Percentiles rank a stretch among this genome's conserved stretches.
phyloP scores from a whole-genome alignment of 208 protist genomes.

The Trypanosoma platydactyli region DNA sequence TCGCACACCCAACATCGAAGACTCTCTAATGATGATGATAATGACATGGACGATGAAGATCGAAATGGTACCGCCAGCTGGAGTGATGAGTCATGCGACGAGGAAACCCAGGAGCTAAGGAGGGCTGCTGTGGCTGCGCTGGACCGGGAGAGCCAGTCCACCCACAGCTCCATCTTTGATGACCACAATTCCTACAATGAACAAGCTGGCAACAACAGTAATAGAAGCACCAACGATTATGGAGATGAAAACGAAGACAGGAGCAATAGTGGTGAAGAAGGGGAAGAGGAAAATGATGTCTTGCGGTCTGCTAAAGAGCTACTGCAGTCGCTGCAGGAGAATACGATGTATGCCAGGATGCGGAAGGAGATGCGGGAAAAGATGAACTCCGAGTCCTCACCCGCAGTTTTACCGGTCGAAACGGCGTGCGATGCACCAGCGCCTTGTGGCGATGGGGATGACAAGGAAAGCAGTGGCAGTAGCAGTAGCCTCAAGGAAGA shows the following conservation, averaged over 20 bases:
- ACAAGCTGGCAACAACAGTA: not conserved
- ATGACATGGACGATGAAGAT: constrained; percentile 30
- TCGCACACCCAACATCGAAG: not conserved
- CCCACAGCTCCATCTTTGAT: constrained; percentile 41
- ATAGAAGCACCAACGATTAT: not conserved
- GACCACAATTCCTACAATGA: not conserved
- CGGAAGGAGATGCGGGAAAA: constrained; percentile 7
- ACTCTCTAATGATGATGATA: constrained; percentile 3
- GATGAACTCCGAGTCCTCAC: not conserved
- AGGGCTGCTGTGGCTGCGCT: constrained; percentile 26
- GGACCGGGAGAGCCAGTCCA: constrained; percentile 51
- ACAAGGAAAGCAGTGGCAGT: not conserved
- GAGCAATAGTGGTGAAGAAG: constrained; percentile 8
- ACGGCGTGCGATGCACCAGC: no score
- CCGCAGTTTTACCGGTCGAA: not conserved
- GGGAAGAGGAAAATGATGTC: constrained; percentile 13
- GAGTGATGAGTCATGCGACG: constrained; percentile 5
- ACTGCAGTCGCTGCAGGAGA: constrained; percentile 12
- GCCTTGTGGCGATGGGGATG: not conserved
- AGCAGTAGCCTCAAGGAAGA: not conserved
- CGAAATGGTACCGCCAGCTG: constrained; percentile 7
- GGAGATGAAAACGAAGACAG: not conserved
- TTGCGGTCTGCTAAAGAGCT: constrained; percentile 6
- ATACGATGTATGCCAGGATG: constrained; percentile 20
- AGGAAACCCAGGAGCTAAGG: constrained; percentile 7